Evolutionary conservation across 2,329 filamentous ascomycete genomes (phyloP).

Genomic region (Alternaria rosae): DNA sequence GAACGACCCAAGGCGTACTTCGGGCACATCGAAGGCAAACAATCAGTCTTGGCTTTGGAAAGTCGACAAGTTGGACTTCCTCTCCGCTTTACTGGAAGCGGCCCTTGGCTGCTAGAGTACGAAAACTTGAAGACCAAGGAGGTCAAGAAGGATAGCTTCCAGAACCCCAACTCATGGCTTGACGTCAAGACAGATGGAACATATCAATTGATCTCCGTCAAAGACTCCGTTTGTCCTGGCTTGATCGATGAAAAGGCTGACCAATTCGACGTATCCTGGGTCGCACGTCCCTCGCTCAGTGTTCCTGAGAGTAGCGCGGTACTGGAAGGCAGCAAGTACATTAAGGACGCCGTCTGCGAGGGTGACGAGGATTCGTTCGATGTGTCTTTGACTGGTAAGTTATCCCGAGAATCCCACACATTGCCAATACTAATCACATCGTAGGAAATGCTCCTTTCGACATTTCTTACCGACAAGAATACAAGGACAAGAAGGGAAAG

Average conservation of each 20-base stretch:
- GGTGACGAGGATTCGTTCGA: conserved; percentile 92
- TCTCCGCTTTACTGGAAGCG: conserved; percentile 82
- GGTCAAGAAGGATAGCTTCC: conserved; percentile 59
- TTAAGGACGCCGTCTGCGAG: conserved; percentile 88
- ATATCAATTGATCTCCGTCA: conserved; percentile 81
- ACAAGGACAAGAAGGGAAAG: conserved; percentile 70
- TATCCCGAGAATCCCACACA: neutral
- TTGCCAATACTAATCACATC: conserved; percentile 29
- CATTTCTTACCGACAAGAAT: conserved; percentile 80
- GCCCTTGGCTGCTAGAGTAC: conserved; percentile 83
- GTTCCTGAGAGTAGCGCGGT: conserved; percentile 70
- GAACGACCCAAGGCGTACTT: conserved; percentile 89
- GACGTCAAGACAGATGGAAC: conserved; percentile 71
- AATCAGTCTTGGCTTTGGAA: conserved; percentile 77
- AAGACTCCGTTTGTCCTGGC: conserved; percentile 83
- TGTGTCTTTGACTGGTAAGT: conserved; percentile 75
- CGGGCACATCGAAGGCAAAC: conserved; percentile 82
- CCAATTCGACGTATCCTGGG: conserved; percentile 83
- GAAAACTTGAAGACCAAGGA: conserved; percentile 66
- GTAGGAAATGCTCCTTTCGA: conserved; percentile 80
- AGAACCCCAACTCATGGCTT: conserved; percentile 71
- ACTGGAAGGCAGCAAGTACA: conserved; percentile 61
- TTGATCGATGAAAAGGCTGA: conserved; percentile 76
- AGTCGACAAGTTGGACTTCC: conserved; percentile 77
- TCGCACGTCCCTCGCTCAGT: conserved; percentile 76